Percentiles rank a stretch among this genome's conserved stretches.
phyloP scores from a whole-genome alignment of 176 grass and related monocot genomes.

The Carex kokanica region DNA sequence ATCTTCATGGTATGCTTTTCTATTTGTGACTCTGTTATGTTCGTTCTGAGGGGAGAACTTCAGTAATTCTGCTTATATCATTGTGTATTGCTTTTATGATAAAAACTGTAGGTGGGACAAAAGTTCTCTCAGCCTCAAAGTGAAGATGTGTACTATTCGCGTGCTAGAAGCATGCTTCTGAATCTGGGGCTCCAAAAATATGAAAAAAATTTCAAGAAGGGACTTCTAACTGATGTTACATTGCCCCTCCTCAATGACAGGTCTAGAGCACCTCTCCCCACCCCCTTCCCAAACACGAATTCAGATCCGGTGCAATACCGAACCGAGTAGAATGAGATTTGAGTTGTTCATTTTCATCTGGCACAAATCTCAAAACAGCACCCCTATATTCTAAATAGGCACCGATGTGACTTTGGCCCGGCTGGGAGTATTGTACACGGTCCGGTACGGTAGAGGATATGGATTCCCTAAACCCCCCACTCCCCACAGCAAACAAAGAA shows the following conservation, averaged over 20 bases:
- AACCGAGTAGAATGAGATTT: too few species aligned
- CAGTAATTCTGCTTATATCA: background rate
- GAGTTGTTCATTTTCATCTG: too few species aligned
- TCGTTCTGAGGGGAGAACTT: background rate
- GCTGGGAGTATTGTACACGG: too few species aligned
- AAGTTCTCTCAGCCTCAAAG: conserved; percentile 65
- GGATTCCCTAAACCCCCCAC: too few species aligned
- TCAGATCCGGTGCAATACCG: too few species aligned
- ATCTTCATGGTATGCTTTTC: conserved; percentile 80
- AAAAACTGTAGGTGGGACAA: conserved; percentile 65
- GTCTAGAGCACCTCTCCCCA: conserved; percentile 9
- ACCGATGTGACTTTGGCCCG: too few species aligned
- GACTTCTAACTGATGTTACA: conserved; percentile 81
- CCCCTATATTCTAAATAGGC: too few species aligned
- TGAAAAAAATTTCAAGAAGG: conserved; percentile 97
- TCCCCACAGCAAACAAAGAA: background rate
- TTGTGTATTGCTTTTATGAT: background rate
- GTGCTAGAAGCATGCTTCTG: conserved; percentile 64
- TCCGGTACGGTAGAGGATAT: too few species aligned
- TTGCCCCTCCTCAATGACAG: conserved; percentile 86
- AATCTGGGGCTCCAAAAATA: conserved; percentile 90
- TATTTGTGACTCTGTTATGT: background rate
- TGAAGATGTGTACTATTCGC: conserved; percentile 75
- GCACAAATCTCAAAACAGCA: too few species aligned
- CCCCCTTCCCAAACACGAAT: background rate